Evolutionary conservation across 2,329 filamentous ascomycete genomes (phyloP), one percentile per base, ranked within the genome.

Genomic region (Exophiala calicioides): DNA sequence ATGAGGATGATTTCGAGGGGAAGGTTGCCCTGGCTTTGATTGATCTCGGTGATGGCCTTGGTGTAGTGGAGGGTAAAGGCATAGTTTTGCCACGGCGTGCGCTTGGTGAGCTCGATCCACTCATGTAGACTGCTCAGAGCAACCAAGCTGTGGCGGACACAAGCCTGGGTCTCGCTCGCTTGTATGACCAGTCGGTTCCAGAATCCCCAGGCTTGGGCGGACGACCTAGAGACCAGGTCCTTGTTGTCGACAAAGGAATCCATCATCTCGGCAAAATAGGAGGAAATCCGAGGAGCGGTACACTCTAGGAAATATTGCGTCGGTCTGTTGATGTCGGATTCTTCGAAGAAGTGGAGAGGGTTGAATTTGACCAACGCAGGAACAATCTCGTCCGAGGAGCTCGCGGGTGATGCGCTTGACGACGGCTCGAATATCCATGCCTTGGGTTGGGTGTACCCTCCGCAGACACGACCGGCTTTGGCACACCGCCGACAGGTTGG

Each of bases 391-490:
- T 38, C 27, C 12, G n/a, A n/a, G n/a, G n/a, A n/a, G n/a, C n/a
- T 32, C 5, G n/a, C 29, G 9, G 24, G 35, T 3, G 16, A 23
- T 19, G 16, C 15, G 29, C 20, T 27, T 6, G 15, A 3, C 20
- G 32, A 10, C 16, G 41, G 20, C 19, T 53, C 40, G 10, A 49
- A 46, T n/a, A 41, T n/a, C 45, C 41, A 49, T 9, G 50, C 19
- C 35, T 46, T 49, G 18, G 45, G 21, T 21, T 53, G 41, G n/a
- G 49, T 32, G 42, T 63, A 63, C 27, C 62, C 61, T 36, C 61
- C 60, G 45, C 60, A 63, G 31, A 54, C 47, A 26, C 62, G 58
- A n/a, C 62, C 60, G 8, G 61, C 62, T 43, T 59, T 62, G 18
- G 57, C 55, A 42, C 62, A 64, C 33, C 56, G 53, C 15, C 30